Base-by-base conservation (phyloP, 2,329 filamentous ascomycete species). In the Sphaerostilbella broomeana region DNA sequence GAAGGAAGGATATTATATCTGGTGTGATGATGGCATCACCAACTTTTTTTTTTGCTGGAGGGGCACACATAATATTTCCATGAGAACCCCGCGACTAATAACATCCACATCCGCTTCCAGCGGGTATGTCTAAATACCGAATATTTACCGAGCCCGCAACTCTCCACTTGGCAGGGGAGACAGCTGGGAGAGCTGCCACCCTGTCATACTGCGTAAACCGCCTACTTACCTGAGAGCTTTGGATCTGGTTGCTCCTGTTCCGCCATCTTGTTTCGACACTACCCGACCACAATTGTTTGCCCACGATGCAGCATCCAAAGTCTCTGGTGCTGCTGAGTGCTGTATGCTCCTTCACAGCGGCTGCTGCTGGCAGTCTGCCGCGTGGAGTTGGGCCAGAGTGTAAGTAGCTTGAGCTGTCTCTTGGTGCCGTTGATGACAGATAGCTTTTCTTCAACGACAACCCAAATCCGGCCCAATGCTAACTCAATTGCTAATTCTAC, bases 361-460 rank as follows among this genome's bases (percentile, higher is more conserved):
- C 75, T 49, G 77, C 82, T 57, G 80, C 82, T 47, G 70, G 76
- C 42, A 68, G 75, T 44, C 69, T 87, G 57, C 89, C 89, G 41
- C 77, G 87, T 57, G 89, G 89, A 52, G 89, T 95, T 54, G 79
- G 84, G 24, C 89, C 89, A 33, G 88, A 95, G 67, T 95, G 89
- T 95, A 73, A 67, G 84, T 77, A n/a, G n/a, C n/a, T n/a, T n/a
- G n/a, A n/a, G n/a, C n/a, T n/a, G n/a, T n/a, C n/a, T n/a, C n/a
- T n/a, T n/a, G n/a, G n/a, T n/a, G n/a, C n/a, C n/a, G n/a, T n/a
- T n/a, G n/a, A n/a, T n/a, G n/a, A n/a, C n/a, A n/a, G n/a, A n/a
- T n/a, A n/a, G n/a, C n/a, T n/a, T n/a, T n/a, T n/a, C 22, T 12
- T 25, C 8, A 25, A 25, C 22, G 8, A 25, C 8, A 12, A 25